Percentiles rank a stretch among this genome's conserved stretches.
Evolutionary conservation across 192 early-diverging fungal species (phyloP).

Genomic region (Backusella australiensis): DNA sequence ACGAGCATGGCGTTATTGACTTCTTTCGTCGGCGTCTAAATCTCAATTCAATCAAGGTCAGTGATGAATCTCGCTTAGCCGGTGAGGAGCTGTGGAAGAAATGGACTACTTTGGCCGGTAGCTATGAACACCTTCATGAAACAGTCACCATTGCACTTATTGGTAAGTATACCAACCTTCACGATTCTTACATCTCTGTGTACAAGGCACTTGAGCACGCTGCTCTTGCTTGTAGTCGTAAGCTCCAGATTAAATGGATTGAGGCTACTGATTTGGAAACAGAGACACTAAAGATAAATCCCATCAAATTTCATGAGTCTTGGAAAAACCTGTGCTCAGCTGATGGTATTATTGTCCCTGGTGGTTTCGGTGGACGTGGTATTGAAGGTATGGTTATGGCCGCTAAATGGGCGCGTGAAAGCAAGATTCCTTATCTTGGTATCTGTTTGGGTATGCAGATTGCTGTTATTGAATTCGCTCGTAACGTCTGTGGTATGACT

Average conservation of each 20-base stretch:
- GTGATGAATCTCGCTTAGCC: conserved; percentile 49
- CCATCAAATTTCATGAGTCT: conserved; percentile 93
- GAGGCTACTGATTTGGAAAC: conserved; percentile 92
- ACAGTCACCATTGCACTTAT: conserved; percentile 87
- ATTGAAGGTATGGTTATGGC: conserved; percentile 95
- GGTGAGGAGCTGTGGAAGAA: conserved; percentile 71
- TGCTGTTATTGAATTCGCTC: conserved; percentile 96
- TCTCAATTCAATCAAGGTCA: conserved; percentile 55
- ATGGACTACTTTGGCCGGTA: conserved; percentile 62
- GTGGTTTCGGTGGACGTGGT: conserved; percentile 96
- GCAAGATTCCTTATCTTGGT: conserved; percentile 96
- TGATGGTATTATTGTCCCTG: conserved; percentile 94
- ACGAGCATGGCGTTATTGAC: conserved; percentile 81
- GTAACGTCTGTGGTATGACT: conserved; percentile 82
- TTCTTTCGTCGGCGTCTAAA: conserved; percentile 80
- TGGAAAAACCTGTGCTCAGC: conserved; percentile 89
- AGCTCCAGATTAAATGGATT: conserved; percentile 86
- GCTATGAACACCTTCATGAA: conserved; percentile 80
- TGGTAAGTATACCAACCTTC: conserved; percentile 95
- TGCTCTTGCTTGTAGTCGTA: conserved; percentile 79
- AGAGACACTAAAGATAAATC: conserved; percentile 66
- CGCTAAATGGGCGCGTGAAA: conserved; percentile 95
- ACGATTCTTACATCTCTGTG: conserved; percentile 97
- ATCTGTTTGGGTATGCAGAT: conserved; percentile 98
- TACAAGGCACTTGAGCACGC: conserved; percentile 97